Base-by-base conservation (phyloP, 495 filamentous ascomycete species). In the Aspergillus heteromorphus region DNA sequence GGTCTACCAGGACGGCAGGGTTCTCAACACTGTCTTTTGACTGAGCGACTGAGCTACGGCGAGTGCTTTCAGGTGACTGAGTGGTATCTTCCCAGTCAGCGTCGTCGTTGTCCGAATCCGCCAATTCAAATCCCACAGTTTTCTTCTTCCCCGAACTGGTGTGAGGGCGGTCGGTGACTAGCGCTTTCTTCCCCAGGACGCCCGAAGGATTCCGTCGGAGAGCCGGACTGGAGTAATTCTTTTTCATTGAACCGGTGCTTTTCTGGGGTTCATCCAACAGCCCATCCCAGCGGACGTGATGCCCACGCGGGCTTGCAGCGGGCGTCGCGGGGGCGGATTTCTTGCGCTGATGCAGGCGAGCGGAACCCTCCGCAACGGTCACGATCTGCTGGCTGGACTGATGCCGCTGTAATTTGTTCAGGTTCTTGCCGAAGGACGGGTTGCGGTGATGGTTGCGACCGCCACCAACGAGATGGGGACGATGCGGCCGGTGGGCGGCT, bases 71-170 rank as follows among this genome's bases (percentile, higher is more conserved):
- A 34, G 75, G 75, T 18, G 75, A 78, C 59, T 78, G 75, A n/a
- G 75, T 76, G 40, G 73, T 76, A 59, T 78, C 75, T 54, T 78
- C 75, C 75, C 75, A 78, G 45, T 76, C 75, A 48, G 64, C 72
- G 54, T 74, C 72, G 64, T 73, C 73, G 64, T 66, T 68, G 20
- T 75, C 70, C 34, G 73, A 70, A 40, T 76, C 73, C n/a, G 61
- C 74, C 31, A 78, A 45, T 49, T 78, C 71, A 58, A 78, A 78
- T 5, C 75, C 75, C 43, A 75, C 73, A 16, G 73, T 66, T 56
- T 78, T 78, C 66, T 78, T 76, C 63, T 74, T 76, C 11, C 65
- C 68, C 5, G 65, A 57, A 48, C 68, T 72, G 23, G 67, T 63
- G 19, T 59, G 61, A 9, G 72, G 70, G 10, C 73, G 73, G 27